phyloP scores from a whole-genome alignment of 208 protist species.

The Lotmaria passim region DNA sequence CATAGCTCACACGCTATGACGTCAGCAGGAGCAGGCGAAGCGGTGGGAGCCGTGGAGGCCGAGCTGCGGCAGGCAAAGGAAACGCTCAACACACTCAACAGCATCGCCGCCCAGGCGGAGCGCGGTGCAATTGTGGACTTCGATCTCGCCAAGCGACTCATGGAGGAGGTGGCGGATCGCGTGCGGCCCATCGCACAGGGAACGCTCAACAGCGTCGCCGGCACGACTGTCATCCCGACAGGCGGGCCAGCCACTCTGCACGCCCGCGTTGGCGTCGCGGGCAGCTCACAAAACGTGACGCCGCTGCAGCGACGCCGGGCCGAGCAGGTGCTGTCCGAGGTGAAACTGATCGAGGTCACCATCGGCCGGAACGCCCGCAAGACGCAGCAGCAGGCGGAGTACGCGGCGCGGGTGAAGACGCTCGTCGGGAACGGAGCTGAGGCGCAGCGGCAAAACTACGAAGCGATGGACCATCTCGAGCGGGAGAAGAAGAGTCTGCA shows the following conservation, averaged over 20 bases:
- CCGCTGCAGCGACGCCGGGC: slow-evolving; percentile 67
- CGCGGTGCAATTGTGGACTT: slow-evolving; percentile 42
- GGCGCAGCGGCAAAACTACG: slow-evolving; percentile 42
- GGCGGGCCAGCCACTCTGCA: slow-evolving; percentile 13
- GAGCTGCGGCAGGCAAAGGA: slow-evolving; percentile 60
- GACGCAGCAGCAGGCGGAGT: slow-evolving; percentile 36
- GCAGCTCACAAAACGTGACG: slow-evolving; percentile 34
- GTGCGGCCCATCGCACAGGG: slow-evolving; percentile 45
- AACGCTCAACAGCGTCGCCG: slow-evolving; percentile 16
- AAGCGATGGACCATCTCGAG: slow-evolving; percentile 55
- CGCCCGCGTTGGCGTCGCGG: slow-evolving; percentile 8
- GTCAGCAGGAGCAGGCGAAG: neutral
- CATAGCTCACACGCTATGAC: neutral
- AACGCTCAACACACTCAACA: slow-evolving; percentile 38
- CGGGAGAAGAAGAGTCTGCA: slow-evolving; percentile 67
- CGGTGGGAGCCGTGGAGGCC: slow-evolving; percentile 39
- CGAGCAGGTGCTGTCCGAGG: slow-evolving; percentile 67
- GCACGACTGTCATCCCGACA: slow-evolving; percentile 19
- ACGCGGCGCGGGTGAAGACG: slow-evolving; percentile 47
- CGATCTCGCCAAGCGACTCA: slow-evolving; percentile 18
- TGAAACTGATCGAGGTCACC: slow-evolving; percentile 55
- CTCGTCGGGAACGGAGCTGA: slow-evolving; percentile 50
- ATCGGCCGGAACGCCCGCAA: slow-evolving; percentile 51
- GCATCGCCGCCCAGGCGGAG: slow-evolving; percentile 51
- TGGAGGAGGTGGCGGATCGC: slow-evolving; percentile 26